Evolutionary conservation across 1,284 basidiomycete genomes (phyloP).

Genomic region (Ganoderma meredithae): DNA sequence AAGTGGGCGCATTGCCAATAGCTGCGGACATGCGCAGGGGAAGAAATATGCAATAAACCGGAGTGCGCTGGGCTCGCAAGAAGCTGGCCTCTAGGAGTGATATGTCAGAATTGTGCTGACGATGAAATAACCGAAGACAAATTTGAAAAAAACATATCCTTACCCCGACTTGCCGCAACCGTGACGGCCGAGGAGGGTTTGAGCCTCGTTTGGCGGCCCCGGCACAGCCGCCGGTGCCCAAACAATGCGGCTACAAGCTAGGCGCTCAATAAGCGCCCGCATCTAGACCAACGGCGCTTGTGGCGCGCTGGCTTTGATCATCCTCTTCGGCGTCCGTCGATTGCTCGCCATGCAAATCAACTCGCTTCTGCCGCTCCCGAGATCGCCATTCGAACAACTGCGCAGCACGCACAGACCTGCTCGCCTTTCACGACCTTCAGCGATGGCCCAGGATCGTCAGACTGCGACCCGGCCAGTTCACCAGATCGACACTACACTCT

Average conservation of each 20-base stretch:
- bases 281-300: background rate
- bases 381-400: background rate
- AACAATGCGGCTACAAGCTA: background rate
- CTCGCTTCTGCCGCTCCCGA: background rate
- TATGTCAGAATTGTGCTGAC: background rate
- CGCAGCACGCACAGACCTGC: background rate
- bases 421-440: background rate
- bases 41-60: background rate
- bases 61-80: background rate
- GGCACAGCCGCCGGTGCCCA: background rate
- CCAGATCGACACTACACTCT: background rate
- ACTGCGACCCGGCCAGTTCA: background rate
- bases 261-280: background rate
- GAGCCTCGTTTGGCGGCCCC: background rate
- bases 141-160: background rate
- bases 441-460: background rate
- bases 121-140: background rate
- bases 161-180: background rate
- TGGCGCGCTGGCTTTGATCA: background rate
- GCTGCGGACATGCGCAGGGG: background rate
- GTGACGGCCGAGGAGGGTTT: background rate
- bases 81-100: background rate
- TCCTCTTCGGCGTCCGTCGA: background rate
- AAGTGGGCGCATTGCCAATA: background rate
- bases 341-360: constrained; percentile 1